Evolutionary conservation across 192 early-diverging fungal genomes (phyloP).

Genomic region (Chytriomyces sp.): DNA sequence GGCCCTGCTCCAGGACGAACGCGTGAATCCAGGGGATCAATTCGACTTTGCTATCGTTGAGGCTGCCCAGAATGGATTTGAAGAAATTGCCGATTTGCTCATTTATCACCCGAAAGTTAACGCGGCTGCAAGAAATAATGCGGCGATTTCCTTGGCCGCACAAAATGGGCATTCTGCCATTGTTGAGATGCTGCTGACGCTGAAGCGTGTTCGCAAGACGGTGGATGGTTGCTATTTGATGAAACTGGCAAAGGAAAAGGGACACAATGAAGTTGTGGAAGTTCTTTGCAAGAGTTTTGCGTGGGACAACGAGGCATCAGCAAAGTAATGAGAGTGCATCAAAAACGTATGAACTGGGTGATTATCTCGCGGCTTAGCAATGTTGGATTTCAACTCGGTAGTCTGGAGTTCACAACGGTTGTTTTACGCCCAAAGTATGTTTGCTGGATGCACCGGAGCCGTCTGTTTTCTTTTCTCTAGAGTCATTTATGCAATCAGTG

Average conservation of each 20-base stretch:
- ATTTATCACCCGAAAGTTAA: background rate
- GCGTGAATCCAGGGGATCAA: background rate
- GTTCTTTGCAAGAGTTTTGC: background rate
- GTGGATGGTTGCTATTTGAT: background rate
- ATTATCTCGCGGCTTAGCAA: too few species aligned
- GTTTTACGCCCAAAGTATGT: too few species aligned
- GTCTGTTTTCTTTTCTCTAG: too few species aligned
- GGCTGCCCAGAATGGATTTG: background rate
- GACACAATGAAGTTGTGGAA: background rate
- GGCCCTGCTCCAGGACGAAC: background rate
- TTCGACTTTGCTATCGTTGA: background rate
- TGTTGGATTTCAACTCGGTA: too few species aligned
- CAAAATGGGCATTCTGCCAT: background rate
- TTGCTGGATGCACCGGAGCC: too few species aligned
- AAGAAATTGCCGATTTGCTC: background rate
- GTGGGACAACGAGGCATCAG: too few species aligned
- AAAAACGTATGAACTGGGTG: too few species aligned
- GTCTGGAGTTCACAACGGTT: too few species aligned
- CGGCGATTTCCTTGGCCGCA: background rate
- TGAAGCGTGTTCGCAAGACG: background rate
- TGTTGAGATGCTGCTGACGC: conserved; percentile 3
- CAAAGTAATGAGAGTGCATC: too few species aligned
- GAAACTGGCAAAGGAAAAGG: background rate
- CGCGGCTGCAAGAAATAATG: conserved; percentile 2
- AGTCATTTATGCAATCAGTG: too few species aligned